A percentile compares a stretch with the other conserved stretches of the same genome.
Conservation (phyloP, 2,329 filamentous ascomycete species). For the Epichloe scottii region DNA sequence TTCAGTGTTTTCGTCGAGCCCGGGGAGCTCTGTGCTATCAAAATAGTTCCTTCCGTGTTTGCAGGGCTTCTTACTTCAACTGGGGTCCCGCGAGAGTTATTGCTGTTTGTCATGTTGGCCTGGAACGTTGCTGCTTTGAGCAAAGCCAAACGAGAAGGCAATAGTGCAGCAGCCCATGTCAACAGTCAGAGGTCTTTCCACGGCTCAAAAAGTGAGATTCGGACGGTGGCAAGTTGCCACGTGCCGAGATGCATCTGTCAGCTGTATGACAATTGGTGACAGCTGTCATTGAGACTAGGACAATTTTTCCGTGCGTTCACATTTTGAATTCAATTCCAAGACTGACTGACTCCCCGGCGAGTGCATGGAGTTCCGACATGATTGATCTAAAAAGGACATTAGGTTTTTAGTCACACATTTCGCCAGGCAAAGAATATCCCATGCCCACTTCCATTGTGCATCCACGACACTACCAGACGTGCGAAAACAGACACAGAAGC, state of each 20-base stretch:
- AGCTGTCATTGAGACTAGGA: neutral
- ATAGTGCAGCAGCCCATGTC: no score
- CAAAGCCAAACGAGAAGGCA: neutral
- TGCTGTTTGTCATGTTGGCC: neutral
- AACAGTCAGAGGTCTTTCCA: no score
- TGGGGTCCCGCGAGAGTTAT: neutral
- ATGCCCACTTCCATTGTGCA: slow-evolving; percentile 53
- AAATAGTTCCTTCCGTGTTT: neutral
- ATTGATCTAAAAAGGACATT: no score
- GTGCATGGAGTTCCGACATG: no score
- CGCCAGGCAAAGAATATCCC: slow-evolving; percentile 33
- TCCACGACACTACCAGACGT: slow-evolving; percentile 36
- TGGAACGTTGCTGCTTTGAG: neutral
- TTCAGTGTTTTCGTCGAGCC: neutral
- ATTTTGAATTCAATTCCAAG: no score
- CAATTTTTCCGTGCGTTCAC: no score
- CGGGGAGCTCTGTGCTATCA: neutral
- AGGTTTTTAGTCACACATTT: no score
- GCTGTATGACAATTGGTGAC: neutral
- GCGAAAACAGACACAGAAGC: no score
- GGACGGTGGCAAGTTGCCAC: neutral
- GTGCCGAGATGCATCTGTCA: neutral
- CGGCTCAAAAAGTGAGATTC: neutral
- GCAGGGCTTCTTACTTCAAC: no score
- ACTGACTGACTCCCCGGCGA: no score